Evolutionary conservation across 805 yeast species (phyloP), one percentile per base, ranked within the genome.

Genomic region (Zygoascus bituminiphila): DNA sequence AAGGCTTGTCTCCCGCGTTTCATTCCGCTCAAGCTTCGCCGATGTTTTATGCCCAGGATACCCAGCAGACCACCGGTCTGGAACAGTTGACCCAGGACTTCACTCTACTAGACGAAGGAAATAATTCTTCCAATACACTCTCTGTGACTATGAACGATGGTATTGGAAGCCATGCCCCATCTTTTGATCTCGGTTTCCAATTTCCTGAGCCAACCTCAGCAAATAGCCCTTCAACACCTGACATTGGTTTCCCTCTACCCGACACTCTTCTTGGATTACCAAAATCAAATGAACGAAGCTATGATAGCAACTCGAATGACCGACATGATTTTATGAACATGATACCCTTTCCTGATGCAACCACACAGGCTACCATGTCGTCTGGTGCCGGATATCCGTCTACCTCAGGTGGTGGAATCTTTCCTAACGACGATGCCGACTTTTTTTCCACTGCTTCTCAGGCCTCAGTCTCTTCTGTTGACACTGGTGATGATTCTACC

Each of bases 51-150:
- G 35, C 25, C 33, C 33, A 29, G 8, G 33, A 29, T 6, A 4
- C 33, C 15, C 33, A 29, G n/a, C 33, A 29, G 33, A 29, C 44
- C 4, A 41, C 44, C 3, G 44, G 44, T 31, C 33, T 49, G 39
- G 49, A 46, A 23, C 49, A 49, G 22, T 9, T 49, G 40, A 49
- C 49, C 17, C 22, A 35, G 14, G 42, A 49, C 23, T 49, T 49
- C 44, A 43, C 38, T 8, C 42, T 49, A 2, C 24, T 46, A 21
- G 52, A 49, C 25, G 31, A 41, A 14, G n/a, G n/a, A n/a, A 21
- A 12, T 25, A 41, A 15, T 24, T 9, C 44, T 14, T n/a, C 20
- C 8, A 35, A 15, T 6, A 23, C 33, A 2, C 14, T 25, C 17
- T 36, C 20, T 36, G 39, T 12, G 21, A 15, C 14, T n/a, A 5